A percentile compares a stretch with the other conserved stretches of the same genome.
phyloP scores from a whole-genome alignment of 176 grass and related monocot species.

The Eleusine coracana region DNA sequence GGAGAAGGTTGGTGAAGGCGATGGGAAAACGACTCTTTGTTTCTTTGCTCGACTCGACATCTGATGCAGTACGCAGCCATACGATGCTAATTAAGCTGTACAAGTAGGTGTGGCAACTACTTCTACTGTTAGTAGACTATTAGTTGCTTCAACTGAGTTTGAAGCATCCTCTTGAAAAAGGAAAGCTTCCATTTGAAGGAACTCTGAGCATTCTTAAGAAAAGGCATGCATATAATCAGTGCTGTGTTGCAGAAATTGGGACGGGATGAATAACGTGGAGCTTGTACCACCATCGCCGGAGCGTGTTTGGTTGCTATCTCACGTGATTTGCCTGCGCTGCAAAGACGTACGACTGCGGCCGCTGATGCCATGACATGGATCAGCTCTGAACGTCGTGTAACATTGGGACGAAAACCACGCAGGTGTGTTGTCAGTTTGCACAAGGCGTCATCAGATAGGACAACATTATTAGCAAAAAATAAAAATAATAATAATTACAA shows the following conservation, averaged over 20 bases:
- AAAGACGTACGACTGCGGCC: too few species aligned
- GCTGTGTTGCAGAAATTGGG: background rate
- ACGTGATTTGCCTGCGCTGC: too few species aligned
- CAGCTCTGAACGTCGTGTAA: background rate
- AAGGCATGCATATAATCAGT: background rate
- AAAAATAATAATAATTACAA: too few species aligned
- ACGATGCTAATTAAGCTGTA: background rate
- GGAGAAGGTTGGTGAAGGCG: constrained; percentile 27
- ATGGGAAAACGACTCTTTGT: constrained; percentile 2
- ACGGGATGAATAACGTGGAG: background rate
- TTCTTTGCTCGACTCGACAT: background rate
- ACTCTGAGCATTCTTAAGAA: background rate
- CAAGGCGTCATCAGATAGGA: background rate
- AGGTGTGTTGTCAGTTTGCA: background rate
- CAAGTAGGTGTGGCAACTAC: constrained; percentile 3
- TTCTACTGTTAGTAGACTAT: background rate
- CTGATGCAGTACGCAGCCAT: background rate
- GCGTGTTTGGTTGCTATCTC: too few species aligned
- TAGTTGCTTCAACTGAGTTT: background rate
- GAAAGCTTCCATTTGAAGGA: background rate
- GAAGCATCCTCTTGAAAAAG: background rate
- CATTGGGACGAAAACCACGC: background rate
- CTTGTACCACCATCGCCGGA: background rate
- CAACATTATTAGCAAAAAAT: background rate
- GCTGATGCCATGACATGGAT: background rate